These are phyloP conservation scores for Lotus japonicus DNA, from an alignment of 306 rosid species.

Conservation along the genomic window DNA sequence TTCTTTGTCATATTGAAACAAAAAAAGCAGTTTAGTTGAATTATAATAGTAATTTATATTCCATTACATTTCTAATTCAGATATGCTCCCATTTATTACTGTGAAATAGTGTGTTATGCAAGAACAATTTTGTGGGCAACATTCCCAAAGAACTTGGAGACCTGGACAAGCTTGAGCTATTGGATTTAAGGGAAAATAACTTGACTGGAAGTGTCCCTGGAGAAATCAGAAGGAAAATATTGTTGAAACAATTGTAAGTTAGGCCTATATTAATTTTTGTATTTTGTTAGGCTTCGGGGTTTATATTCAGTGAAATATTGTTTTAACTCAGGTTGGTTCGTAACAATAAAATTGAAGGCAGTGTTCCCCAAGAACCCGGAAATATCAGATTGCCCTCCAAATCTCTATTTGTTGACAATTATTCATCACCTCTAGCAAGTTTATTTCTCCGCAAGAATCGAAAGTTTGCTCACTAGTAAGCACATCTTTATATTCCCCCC, in stretches of 20 bases:
- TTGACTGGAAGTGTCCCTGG: slow-evolving; percentile 59
- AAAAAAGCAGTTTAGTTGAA: background rate
- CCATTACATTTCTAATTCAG: background rate
- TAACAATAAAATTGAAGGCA: slow-evolving; percentile 54
- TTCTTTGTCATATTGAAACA: too few relatives aligned
- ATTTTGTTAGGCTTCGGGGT: slow-evolving; percentile 5
- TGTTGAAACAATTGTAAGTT: slow-evolving; percentile 63
- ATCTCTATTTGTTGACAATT: slow-evolving; percentile 36
- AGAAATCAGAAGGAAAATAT: slow-evolving; percentile 35
- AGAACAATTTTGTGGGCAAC: slow-evolving; percentile 62
- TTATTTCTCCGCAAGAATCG: slow-evolving; percentile 37
- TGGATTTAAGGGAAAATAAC: slow-evolving; percentile 72
- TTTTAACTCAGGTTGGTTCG: slow-evolving; percentile 46
- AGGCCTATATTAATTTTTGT: background rate
- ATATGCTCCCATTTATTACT: slow-evolving; percentile 18
- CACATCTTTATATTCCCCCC: slow-evolving; percentile 8
- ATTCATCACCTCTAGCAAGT: slow-evolving; percentile 20
- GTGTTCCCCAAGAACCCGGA: slow-evolving; percentile 29
- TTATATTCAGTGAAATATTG: slow-evolving; percentile 12
- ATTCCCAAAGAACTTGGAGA: slow-evolving; percentile 71
- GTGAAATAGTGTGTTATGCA: slow-evolving; percentile 50
- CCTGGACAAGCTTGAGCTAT: slow-evolving; percentile 49
- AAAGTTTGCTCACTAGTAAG: slow-evolving; percentile 63
- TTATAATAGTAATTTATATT: background rate
- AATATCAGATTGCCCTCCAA: slow-evolving; percentile 33